These are phyloP conservation scores for Pulveroboletus ravenelii DNA, from an alignment of 768 basidiomycete species.

Conservation along the genomic window DNA sequence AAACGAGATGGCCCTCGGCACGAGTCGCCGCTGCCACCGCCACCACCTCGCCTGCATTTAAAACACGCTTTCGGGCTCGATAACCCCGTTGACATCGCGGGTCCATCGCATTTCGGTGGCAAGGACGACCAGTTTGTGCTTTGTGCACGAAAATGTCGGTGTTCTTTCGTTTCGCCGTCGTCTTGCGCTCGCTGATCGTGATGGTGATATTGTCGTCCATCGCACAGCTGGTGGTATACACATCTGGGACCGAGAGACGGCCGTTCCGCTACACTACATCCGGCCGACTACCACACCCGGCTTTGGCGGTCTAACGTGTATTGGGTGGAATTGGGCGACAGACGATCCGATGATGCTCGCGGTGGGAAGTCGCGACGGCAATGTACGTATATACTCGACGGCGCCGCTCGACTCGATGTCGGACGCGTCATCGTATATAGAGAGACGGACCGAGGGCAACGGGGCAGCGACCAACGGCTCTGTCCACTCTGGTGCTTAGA, in stretches of 20 bases:
- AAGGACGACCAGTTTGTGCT: slow-evolving; percentile 74
- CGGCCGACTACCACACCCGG: slow-evolving; percentile 44
- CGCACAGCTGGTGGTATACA: slow-evolving; percentile 69
- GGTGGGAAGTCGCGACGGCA: slow-evolving; percentile 74
- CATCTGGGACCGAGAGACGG: slow-evolving; percentile 84
- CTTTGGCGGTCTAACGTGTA: slow-evolving; percentile 64
- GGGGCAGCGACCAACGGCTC: slow-evolving; percentile 20
- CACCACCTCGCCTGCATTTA: slow-evolving; percentile 27
- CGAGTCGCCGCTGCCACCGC: slow-evolving; percentile 30
- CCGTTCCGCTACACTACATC: slow-evolving; percentile 63
- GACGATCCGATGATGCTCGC: slow-evolving; percentile 53
- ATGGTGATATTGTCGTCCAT: background rate
- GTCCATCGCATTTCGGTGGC: slow-evolving; percentile 79
- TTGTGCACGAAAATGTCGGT: slow-evolving; percentile 67
- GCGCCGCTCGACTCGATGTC: slow-evolving; percentile 19
- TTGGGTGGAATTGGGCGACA: slow-evolving; percentile 72
- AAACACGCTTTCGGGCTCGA: slow-evolving; percentile 77
- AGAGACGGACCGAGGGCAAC: slow-evolving; percentile 22
- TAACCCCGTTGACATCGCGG: slow-evolving; percentile 64
- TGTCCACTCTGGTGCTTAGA: slow-evolving; percentile 24
- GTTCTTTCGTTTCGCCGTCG: background rate
- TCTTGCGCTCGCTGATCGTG: background rate
- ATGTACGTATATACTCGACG: slow-evolving; percentile 67
- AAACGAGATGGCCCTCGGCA: slow-evolving; percentile 47
- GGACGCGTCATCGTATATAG: slow-evolving; percentile 19